A percentile compares a stretch with the other conserved stretches of the same genome.
Evolutionary conservation across 495 filamentous ascomycete species (phyloP).

Genomic region (Friedmanniomyces simplex): DNA sequence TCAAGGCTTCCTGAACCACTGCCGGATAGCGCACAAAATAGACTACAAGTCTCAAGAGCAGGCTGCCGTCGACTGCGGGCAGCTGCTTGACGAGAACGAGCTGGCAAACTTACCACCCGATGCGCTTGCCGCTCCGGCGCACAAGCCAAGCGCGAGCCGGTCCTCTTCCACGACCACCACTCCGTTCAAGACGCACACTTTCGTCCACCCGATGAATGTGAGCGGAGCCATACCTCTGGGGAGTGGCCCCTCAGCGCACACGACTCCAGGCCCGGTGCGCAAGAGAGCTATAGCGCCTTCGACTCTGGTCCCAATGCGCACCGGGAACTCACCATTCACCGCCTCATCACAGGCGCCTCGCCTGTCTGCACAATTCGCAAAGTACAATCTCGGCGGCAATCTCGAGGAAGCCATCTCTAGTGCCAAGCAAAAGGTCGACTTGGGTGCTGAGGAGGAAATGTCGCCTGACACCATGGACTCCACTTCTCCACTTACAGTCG

Average conservation of each 20-base stretch:
- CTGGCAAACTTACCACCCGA: slow-evolving; percentile 11
- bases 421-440: slow-evolving; percentile 46
- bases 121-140: slow-evolving; percentile 2
- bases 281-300: not conserved
- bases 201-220: slow-evolving; percentile 19
- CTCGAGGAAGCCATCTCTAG: slow-evolving; percentile 49
- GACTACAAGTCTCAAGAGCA: slow-evolving; percentile 92
- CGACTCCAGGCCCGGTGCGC: not conserved
- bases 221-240: not conserved
- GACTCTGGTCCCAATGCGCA: not conserved
- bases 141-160: slow-evolving; percentile 6
- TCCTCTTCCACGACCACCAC: slow-evolving; percentile 4
- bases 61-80: slow-evolving; percentile 79
- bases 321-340: slow-evolving; percentile 33
- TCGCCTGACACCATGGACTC: slow-evolving; percentile 13
- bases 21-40: slow-evolving; percentile 82
- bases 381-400: slow-evolving; percentile 54
- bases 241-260: not conserved
- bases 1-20: slow-evolving; percentile 97
- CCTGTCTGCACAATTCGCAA: slow-evolving; percentile 58
- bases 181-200: not conserved
- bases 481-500: slow-evolving; percentile 23
- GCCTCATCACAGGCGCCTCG: slow-evolving; percentile 63
- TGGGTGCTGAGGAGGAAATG: slow-evolving; percentile 33
- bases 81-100: slow-evolving; percentile 52